Evolutionary conservation across 2,329 filamentous ascomycete genomes (phyloP), one percentile per base, ranked within the genome.

Genomic region (Aureobasidium namibiae): DNA sequence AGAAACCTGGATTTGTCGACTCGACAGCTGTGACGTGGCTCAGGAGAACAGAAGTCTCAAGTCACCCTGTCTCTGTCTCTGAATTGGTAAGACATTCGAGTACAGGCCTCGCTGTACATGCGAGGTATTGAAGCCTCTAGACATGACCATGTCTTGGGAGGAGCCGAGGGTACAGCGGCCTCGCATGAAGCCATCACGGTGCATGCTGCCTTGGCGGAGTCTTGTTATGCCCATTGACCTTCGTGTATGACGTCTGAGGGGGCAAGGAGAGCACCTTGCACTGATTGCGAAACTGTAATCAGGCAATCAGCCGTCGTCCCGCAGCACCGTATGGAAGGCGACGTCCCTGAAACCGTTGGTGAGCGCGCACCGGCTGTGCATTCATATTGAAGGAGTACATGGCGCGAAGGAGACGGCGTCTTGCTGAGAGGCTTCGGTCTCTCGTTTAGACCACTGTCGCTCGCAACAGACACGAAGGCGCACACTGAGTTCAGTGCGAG

Each of bases 311-410:
- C 52, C 52, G 52, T 36, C 18, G 26, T 56, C 26, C 52, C 52
- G 52, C 39, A 56, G 52, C 31, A 42, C 52, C 18, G 52, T 54
- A 21, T 26, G 52, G 39, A 56, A 41, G 21, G 39, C 52, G 52
- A 56, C 52, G 52, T 56, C 52, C 52, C 52, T 56, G 52, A 45
- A 56, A 56, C 52, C 36, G 52, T 45, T 56, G 52, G 26, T 29
- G 38, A 56, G n/a, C n/a, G 52, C 36, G 39, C 31, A 54, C 36
- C 50, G 50, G 50, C 38, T 42, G 50, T 54, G 38, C 50, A 54
- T 54, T 42, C 50, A 29, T 41, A 54, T 38, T 54, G 50, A 33
- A 54, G 50, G 50, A 54, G 50, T 54, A 54, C 50, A 54, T 54
- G 26, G 50, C 26, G 50, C 50, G 50, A 54, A 41, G 38, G 26